Conservation (phyloP, 768 basidiomycete species). For the Mycena epipterygia region DNA sequence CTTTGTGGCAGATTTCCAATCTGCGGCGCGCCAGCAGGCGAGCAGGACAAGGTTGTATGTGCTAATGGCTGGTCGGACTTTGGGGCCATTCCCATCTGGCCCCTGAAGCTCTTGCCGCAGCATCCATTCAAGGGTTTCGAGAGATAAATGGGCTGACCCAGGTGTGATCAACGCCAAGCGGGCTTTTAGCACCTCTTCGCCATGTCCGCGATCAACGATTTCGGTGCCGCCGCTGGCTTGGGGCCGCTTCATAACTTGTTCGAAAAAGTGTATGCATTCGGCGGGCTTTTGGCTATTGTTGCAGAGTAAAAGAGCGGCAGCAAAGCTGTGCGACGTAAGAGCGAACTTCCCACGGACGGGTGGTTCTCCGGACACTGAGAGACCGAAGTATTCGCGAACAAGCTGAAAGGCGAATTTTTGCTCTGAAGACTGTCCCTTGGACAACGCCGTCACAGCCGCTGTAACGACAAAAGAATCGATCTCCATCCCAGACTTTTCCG, state of each 20-base stretch:
- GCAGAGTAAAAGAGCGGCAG: conserved; percentile 70
- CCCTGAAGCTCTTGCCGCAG: conserved; percentile 62
- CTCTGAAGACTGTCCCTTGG: conserved; percentile 69
- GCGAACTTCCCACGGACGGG: conserved; percentile 53
- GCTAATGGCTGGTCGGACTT: conserved; percentile 59
- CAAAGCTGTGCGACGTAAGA: conserved; percentile 64
- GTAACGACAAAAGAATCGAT: conserved; percentile 69
- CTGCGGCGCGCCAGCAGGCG: conserved; percentile 72
- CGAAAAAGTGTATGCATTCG: conserved; percentile 68
- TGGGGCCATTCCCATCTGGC: conserved; percentile 56
- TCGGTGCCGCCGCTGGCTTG: conserved; percentile 50
- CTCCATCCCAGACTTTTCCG: conserved; percentile 60
- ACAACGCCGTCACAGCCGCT: conserved; percentile 67
- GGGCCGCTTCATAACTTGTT: conserved; percentile 67
- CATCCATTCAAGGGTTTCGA: conserved; percentile 80
- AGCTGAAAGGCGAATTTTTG: conserved; percentile 78
- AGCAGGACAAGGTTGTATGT: conserved; percentile 75
- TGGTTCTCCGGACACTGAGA: conserved; percentile 61
- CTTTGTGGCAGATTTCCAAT: conserved; percentile 72
- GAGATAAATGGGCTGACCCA: conserved; percentile 60
- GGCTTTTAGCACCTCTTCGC: conserved; percentile 74
- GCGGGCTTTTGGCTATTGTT: conserved; percentile 60
- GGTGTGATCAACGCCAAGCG: conserved; percentile 57
- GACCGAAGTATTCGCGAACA: conserved; percentile 72
- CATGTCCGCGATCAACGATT: conserved; percentile 66